phyloP scores from a whole-genome alignment of 208 protist genomes.

The Acanthamoeba healyi region DNA sequence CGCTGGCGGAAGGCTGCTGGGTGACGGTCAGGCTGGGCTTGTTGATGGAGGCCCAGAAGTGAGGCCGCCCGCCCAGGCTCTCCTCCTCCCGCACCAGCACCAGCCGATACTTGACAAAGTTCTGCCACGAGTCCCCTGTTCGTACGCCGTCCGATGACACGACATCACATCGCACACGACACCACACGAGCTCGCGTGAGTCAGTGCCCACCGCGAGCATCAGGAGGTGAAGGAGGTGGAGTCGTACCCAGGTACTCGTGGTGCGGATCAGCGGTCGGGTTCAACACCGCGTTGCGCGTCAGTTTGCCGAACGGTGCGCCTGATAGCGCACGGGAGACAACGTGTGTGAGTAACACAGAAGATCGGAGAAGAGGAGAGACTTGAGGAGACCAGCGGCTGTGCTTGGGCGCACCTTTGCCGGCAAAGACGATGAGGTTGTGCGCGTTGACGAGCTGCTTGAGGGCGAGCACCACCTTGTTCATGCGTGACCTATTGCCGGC shows the following conservation, averaged over 20 bases:
- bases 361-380: background rate
- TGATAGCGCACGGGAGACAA: too few relatives aligned
- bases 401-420: background rate
- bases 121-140: constrained; percentile 9
- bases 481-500: background rate
- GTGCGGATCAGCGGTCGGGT: background rate
- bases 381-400: too few relatives aligned
- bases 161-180: background rate
- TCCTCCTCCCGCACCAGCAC: constrained; percentile 34
- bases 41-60: constrained; percentile 39
- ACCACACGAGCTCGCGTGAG: background rate
- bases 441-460: constrained; percentile 52
- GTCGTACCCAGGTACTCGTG: constrained; percentile 42
- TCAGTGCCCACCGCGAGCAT: too few relatives aligned
- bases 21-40: constrained; percentile 6
- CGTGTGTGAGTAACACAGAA: background rate
- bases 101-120: constrained; percentile 53
- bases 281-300: constrained; percentile 14
- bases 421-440: constrained; percentile 52
- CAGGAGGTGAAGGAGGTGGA: too few relatives aligned
- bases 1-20: too few relatives aligned
- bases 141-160: too few relatives aligned
- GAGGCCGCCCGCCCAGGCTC: background rate
- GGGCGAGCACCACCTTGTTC: background rate
- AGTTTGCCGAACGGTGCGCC: background rate